Percentiles rank a stretch among this genome's conserved stretches.
These are phyloP conservation scores for Leccinum obscurum DNA, from an alignment of 768 basidiomycete genomes.

Conservation along the genomic window DNA sequence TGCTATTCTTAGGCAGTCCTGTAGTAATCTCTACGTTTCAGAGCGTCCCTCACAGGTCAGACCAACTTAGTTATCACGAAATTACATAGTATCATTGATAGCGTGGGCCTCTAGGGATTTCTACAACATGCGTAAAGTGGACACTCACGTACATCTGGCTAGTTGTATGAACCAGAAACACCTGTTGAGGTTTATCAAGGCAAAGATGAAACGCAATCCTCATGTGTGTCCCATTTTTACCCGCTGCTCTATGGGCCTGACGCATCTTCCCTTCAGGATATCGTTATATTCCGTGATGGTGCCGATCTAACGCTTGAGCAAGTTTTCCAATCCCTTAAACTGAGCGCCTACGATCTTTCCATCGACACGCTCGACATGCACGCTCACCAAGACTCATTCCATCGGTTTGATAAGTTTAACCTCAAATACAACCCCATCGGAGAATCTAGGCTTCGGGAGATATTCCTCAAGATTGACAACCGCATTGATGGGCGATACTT, in stretches of 20 bases:
- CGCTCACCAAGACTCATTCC: conserved; percentile 96
- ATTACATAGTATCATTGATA: conserved; percentile 5
- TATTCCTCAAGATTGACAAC: conserved; percentile 98
- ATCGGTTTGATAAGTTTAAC: conserved; percentile 98
- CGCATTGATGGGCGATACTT: conserved; percentile 89
- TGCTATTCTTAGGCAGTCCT: neutral
- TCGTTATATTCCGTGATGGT: conserved; percentile 94
- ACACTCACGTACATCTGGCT: conserved; percentile 98
- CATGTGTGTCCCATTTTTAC: conserved; percentile 46
- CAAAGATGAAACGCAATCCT: conserved; percentile 91
- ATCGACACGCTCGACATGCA: conserved; percentile 99
- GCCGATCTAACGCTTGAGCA: conserved; percentile 83
- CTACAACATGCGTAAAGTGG: conserved; percentile 97
- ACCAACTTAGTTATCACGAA: neutral
- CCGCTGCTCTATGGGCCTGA: neutral
- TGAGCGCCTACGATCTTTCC: conserved; percentile 96
- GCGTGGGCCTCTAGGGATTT: conserved; percentile 69
- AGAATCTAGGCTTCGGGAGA: conserved; percentile 91
- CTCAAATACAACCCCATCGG: conserved; percentile 97
- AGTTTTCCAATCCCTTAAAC: conserved; percentile 94
- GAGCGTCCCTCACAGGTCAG: conserved; percentile 36
- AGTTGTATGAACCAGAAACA: conserved; percentile 99
- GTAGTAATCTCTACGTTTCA: conserved; percentile 13
- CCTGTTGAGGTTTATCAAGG: conserved; percentile 95
- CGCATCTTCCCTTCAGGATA: conserved; percentile 58